A percentile compares a stretch with the other conserved stretches of the same genome.
Evolutionary conservation across 352 stramenopile genomes (phyloP).

Genomic region (Phytophthora pseudosyringae): DNA sequence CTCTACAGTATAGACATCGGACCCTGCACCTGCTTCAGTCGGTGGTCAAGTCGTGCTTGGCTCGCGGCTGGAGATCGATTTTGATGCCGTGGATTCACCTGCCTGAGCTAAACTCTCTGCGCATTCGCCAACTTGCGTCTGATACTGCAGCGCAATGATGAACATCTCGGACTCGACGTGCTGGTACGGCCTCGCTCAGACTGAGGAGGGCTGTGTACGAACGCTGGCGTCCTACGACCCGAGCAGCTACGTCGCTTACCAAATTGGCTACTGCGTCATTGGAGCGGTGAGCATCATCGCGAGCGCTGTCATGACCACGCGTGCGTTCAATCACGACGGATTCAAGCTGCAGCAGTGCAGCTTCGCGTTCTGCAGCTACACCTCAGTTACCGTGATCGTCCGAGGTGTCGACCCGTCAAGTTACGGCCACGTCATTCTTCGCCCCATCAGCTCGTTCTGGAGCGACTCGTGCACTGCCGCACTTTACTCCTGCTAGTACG

Average conservation of each 20-base stretch:
- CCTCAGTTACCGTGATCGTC: conserved; percentile 55
- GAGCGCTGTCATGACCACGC: conserved; percentile 55
- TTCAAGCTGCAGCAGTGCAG: conserved; percentile 55
- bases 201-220: conserved; percentile 37
- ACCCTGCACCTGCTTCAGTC: conserved; percentile 15
- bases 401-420: conserved; percentile 58
- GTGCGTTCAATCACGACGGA: conserved; percentile 39
- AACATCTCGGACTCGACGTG: conserved; percentile 60
- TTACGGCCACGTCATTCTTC: conserved; percentile 57
- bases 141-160: conserved; percentile 21
- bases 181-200: conserved; percentile 57
- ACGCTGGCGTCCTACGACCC: conserved; percentile 49
- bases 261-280: conserved; percentile 51
- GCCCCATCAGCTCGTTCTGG: conserved; percentile 48
- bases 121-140: conserved; percentile 15
- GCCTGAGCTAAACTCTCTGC: neutral
- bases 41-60: conserved; percentile 5
- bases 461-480: conserved; percentile 65
- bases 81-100: conserved; percentile 4
- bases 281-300: conserved; percentile 40
- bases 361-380: conserved; percentile 60
- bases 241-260: conserved; percentile 39
- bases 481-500: conserved; percentile 67
- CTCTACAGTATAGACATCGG: conserved; percentile 20
- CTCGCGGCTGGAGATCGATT: too few species aligned